phyloP scores from a whole-genome alignment of 2,329 filamentous ascomycete species.

The Aspergillus fijiensis region DNA sequence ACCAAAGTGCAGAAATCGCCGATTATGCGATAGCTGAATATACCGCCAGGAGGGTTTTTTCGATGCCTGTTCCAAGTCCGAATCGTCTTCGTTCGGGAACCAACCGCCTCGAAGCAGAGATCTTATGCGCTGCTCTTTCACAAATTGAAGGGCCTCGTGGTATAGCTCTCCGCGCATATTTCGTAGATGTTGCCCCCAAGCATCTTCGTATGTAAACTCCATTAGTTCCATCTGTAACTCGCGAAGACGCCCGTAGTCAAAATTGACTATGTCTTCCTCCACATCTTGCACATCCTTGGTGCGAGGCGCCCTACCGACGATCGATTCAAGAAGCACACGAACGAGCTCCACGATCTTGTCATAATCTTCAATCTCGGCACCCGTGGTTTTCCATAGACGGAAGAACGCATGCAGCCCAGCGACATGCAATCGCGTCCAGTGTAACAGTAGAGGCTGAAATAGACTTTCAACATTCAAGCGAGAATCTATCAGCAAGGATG shows the following conservation, averaged over 20 bases:
- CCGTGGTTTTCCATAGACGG: slow-evolving; percentile 86
- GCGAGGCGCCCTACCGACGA: slow-evolving; percentile 77
- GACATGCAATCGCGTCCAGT: slow-evolving; percentile 89
- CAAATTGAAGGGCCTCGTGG: slow-evolving; percentile 88
- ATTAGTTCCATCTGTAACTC: slow-evolving; percentile 91
- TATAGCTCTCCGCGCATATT: slow-evolving; percentile 90
- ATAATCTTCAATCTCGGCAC: slow-evolving; percentile 81
- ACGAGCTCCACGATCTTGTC: slow-evolving; percentile 90
- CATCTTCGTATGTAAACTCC: slow-evolving; percentile 87
- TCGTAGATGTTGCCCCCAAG: slow-evolving; percentile 85
- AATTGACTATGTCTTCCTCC: slow-evolving; percentile 83
- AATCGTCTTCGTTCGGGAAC: slow-evolving; percentile 65
- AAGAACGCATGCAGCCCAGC: slow-evolving; percentile 85
- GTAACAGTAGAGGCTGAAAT: slow-evolving; percentile 82
- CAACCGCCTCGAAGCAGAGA: slow-evolving; percentile 86
- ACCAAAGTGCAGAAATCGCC: slow-evolving; percentile 84
- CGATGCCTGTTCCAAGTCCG: slow-evolving; percentile 48
- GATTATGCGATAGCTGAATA: slow-evolving; percentile 84
- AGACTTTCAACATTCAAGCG: slow-evolving; percentile 78
- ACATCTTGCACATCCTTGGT: slow-evolving; percentile 82
- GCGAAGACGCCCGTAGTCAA: slow-evolving; percentile 74
- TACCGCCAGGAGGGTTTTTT: slow-evolving; percentile 67
- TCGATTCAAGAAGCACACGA: slow-evolving; percentile 83
- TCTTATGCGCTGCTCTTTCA: slow-evolving; percentile 92
- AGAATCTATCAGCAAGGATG: slow-evolving; percentile 71